phyloP scores from a whole-genome alignment of 495 filamentous ascomycete genomes.

The Penicillium waksmanii region DNA sequence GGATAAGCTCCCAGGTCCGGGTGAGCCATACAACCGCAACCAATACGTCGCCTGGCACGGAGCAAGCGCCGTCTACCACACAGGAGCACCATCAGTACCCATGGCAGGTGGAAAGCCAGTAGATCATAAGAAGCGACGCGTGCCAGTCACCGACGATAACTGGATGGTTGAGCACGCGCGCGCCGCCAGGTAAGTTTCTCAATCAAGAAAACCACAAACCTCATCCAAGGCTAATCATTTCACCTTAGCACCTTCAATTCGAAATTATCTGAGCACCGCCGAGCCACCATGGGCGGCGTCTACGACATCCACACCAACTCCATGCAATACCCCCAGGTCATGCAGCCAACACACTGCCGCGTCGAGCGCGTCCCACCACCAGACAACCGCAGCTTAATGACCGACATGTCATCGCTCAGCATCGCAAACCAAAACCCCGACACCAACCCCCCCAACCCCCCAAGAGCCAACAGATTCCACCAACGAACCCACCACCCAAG shows the following conservation, averaged over 20 bases:
- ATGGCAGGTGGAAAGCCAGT: conserved; percentile 71
- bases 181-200: conserved; percentile 72
- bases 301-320: conserved; percentile 94
- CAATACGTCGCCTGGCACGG: conserved; percentile 99
- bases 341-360: conserved; percentile 85
- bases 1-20: conserved; percentile 70
- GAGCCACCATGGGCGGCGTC: conserved; percentile 69
- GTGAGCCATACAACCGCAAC: conserved; percentile 86
- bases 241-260: conserved; percentile 76
- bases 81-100: conserved; percentile 75
- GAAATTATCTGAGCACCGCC: conserved; percentile 63
- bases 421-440: conserved; percentile 30
- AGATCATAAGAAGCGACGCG: conserved; percentile 76
- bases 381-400: conserved; percentile 33
- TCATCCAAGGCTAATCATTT: conserved; percentile 27
- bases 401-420: conserved; percentile 42
- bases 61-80: conserved; percentile 92
- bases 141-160: conserved; percentile 92
- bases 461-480: background rate
- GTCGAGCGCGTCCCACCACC: conserved; percentile 67
- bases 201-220: conserved; percentile 8
- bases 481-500: conserved; percentile 7
- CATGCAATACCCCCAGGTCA: conserved; percentile 83
- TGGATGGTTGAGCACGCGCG: conserved; percentile 96
- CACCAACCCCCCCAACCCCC: conserved; percentile 5